Base-by-base conservation (phyloP, 176 grass and related monocot genomes). In the Pharus latifolius region DNA sequence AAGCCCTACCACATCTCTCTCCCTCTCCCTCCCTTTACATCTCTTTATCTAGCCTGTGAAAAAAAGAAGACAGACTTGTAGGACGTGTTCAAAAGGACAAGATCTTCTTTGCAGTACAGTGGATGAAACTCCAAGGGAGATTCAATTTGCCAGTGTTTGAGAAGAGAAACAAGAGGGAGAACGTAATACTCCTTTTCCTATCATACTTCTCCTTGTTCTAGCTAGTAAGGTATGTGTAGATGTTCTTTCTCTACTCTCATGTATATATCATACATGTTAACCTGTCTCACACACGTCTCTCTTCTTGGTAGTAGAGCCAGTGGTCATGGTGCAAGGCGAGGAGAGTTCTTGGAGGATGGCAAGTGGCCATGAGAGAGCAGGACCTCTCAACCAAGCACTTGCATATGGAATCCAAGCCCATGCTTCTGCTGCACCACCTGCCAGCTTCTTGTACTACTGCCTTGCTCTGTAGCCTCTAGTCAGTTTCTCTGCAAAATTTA, bases 61-160 rank as follows among this genome's bases (percentile, higher is more conserved):
- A 10, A 75, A 65, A 69, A 56, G 65, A 63, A 76, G 70, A 60
- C 60, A 65, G 60, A 64, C 73, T 78, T 59, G 73, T 78, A 44
- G 64, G 80, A 79, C 83, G 64, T 69, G 82, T 74, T 66, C 80
- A 79, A 86, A 82, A 91, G 80, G 83, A 85, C 91, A 91, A 88
- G 64, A 96, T 96, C 87, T 87, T 84, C 69, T 81, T 73, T 75
- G 70, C 74, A 79, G 87, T 84, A 96, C 91, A 87, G 67, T 69
- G 78, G 77, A 90, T 73, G 85, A 67, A 96, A 82, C 69, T 78
- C 76, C 80, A 85, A 78, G 67, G 76, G 77, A 18, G 80, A 76
- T 86, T 84, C 79, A 82, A 70, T 73, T 43, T 20, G 79, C 76
- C 76, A 76, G 60, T 76, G 71, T 51, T 60, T 26, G 70, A 71